Conservation (phyloP, 768 basidiomycete species). For the Rhodocollybia butyracea region DNA sequence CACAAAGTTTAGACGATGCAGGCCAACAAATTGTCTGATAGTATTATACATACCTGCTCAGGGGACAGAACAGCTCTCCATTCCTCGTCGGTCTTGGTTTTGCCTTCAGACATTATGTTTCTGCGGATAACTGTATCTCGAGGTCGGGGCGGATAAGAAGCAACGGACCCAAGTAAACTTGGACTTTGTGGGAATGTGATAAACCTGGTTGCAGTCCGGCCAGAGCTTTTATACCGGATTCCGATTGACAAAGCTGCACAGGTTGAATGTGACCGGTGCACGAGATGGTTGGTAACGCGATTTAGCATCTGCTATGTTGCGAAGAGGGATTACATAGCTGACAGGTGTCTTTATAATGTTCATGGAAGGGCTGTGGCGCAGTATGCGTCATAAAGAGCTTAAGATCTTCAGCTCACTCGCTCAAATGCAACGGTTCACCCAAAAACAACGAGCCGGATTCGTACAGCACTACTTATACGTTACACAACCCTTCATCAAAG, state of each 20-base stretch:
- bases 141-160: background rate
- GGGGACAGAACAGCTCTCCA: constrained; percentile 81
- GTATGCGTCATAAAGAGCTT: too few species aligned
- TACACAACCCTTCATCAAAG: background rate
- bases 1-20: background rate
- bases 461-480: too few species aligned
- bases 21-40: background rate
- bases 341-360: too few species aligned
- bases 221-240: background rate
- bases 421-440: too few species aligned
- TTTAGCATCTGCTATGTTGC: too few species aligned
- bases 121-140: too few species aligned
- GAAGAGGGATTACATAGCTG: too few species aligned
- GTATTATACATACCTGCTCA: constrained; percentile 61
- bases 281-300: background rate
- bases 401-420: too few species aligned
- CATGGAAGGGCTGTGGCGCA: too few species aligned
- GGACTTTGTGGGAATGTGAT: constrained; percentile 1
- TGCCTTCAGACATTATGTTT: constrained; percentile 2
- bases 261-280: background rate
- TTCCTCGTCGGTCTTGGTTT: constrained; percentile 63
- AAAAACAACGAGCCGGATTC: too few species aligned
- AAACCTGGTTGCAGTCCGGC: background rate
- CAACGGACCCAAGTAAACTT: too few species aligned
- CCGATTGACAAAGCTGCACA: constrained; percentile 4